phyloP scores from a whole-genome alignment of 148 eudicot genomes.

The Rhododendron kiyosumense region DNA sequence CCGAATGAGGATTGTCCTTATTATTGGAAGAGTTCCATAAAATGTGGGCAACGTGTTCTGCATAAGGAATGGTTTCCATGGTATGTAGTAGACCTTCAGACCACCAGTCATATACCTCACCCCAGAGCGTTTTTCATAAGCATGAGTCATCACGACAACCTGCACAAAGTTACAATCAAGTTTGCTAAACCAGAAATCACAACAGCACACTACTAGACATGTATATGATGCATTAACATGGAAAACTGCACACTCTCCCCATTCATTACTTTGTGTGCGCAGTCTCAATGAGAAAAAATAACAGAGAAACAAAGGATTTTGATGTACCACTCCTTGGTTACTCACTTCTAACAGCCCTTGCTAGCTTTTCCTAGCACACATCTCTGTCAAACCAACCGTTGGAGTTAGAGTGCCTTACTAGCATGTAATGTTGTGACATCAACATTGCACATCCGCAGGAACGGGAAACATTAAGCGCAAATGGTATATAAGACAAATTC shows the following conservation, averaged over 20 bases:
- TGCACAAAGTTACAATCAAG: constrained; percentile 18
- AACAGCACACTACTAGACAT: background rate
- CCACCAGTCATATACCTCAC: constrained; percentile 96
- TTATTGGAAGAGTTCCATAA: constrained; percentile 83
- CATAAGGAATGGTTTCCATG: constrained; percentile 94
- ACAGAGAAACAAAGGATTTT: background rate
- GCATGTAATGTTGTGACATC: background rate
- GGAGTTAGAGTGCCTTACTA: background rate
- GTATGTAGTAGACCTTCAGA: constrained; percentile 83
- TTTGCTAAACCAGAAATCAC: constrained; percentile 3
- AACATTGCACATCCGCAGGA: background rate
- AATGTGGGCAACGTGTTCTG: constrained; percentile 89
- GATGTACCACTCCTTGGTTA: background rate
- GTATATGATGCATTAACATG: background rate
- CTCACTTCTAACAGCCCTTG: background rate
- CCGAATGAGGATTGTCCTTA: constrained; percentile 75
- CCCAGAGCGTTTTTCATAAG: constrained; percentile 85
- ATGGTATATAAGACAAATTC: background rate
- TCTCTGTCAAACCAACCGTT: background rate
- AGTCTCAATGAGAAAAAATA: background rate
- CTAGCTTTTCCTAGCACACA: background rate
- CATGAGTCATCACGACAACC: constrained; percentile 98
- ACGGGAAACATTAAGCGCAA: background rate
- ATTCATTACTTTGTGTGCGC: background rate
- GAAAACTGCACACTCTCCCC: background rate